Base-by-base conservation (phyloP, 1,139 yeast genomes). In the Geotrichum europaeum region DNA sequence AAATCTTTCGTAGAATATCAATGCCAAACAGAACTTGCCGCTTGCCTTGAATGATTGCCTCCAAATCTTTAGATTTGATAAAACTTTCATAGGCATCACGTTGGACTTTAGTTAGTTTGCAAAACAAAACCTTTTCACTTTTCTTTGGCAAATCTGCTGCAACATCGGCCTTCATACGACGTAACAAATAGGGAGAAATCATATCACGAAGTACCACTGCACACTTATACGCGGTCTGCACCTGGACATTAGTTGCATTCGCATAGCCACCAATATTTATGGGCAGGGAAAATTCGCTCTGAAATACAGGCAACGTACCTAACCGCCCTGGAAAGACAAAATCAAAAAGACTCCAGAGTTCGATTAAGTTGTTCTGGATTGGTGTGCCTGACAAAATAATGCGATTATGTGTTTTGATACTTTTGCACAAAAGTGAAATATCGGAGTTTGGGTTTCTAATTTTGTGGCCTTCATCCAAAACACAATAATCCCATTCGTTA, bases 251-350 rank as follows among this genome's bases (percentile, higher is more conserved):
- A 0, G 96, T 86, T 0, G 99, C 99, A 76, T 94, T 94, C 1
- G 99, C 96, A 73, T 95, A 94, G 0, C 99, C 99, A n/a, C 99
- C 99, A 74, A 89, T 82, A 69, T 91, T 92, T 51, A 94, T 95
- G 0, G 99, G 99, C 2, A 86, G 79, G 1, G 97, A 87, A 72
- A 94, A 94, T 70, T 94, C 97, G 60, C 83, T 87, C 71, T 92
- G 96, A 69, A 94, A 94, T 0, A 95, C 94, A 0, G 99, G 99
- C 24, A 94, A 76, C 0, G 99, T 95, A 0, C 99, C 99, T 40
- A 94, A 75, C 62, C 96, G 77, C 0, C 99, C 99, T 0, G 99
- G 99, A 69, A 87, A 92, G 4, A 92, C 88, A 75, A 94, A 94
- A 70, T 94, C 99, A 76, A 94, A 94, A 57, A 94, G 76, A 58